Evolutionary conservation across 2,329 filamentous ascomycete species (phyloP).

Genomic region (Cyclaneusma minus): DNA sequence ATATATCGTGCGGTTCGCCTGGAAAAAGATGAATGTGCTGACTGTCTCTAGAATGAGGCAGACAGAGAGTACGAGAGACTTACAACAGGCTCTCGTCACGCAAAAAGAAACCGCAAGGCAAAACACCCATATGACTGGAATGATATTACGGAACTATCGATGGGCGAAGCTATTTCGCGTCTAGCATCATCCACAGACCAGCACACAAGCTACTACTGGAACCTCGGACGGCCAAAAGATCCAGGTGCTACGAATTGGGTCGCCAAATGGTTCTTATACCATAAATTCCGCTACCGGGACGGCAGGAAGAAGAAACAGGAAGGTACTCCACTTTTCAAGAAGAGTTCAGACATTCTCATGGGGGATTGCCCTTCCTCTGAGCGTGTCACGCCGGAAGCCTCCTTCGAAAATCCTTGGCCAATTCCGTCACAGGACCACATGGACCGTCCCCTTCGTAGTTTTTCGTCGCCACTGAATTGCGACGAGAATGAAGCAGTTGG

Average conservation of each 20-base stretch:
- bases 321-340: too few relatives aligned
- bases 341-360: constrained; percentile 30
- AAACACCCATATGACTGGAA: constrained; percentile 18
- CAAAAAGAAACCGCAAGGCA: constrained; percentile 16
- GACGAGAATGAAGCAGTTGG: too few relatives aligned
- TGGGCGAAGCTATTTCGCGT: constrained; percentile 14
- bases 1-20: too few relatives aligned
- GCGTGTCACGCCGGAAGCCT: too few relatives aligned
- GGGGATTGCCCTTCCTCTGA: constrained; percentile 28
- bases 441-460: too few relatives aligned
- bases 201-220: constrained; percentile 15
- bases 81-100: constrained; percentile 13
- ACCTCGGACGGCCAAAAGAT: constrained; percentile 9
- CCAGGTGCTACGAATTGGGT: constrained; percentile 20
- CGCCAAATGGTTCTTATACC: constrained; percentile 18
- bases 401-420: too few relatives aligned
- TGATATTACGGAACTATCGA: constrained; percentile 16
- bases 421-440: too few relatives aligned
- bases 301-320: constrained; percentile 13
- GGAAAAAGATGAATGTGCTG: too few relatives aligned
- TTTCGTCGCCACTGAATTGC: too few relatives aligned
- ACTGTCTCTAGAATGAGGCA: constrained; percentile 18
- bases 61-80: constrained; percentile 16
- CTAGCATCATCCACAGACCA: constrained; percentile 11
- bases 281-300: constrained; percentile 19